These are phyloP conservation scores for Loxodes magnus DNA, from an alignment of 73 alveolate species.

Conservation along the genomic window DNA sequence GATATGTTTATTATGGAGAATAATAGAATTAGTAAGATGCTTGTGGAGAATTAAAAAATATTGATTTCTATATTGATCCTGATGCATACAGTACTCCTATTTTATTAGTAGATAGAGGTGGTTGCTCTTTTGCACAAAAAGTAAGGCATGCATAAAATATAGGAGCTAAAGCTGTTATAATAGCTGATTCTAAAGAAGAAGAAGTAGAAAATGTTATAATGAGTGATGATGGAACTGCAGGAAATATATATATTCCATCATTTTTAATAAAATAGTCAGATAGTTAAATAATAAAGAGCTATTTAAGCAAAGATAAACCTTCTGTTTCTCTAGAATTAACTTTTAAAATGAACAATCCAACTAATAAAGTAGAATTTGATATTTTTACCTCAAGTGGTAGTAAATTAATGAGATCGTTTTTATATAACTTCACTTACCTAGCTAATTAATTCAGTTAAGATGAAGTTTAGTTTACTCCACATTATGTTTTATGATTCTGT, in stretches of 20 bases:
- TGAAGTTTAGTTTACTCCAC: conserved; percentile 31
- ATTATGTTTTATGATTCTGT: conserved; percentile 46
- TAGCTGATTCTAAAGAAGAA: conserved; percentile 46
- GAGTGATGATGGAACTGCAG: conserved; percentile 95
- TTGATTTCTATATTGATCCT: conserved; percentile 9
- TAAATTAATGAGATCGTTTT: conserved; percentile 4
- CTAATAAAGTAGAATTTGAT: conserved; percentile 51
- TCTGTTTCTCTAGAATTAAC: conserved; percentile 4
- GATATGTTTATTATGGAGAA: neutral
- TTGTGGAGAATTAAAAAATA: neutral
- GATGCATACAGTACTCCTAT: conserved; percentile 36
- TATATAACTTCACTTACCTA: conserved; percentile 18
- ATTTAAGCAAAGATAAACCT: conserved; percentile 14
- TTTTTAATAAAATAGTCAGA: conserved; percentile 52
- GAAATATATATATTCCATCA: conserved; percentile 64
- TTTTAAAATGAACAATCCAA: conserved; percentile 26
- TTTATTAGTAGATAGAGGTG: conserved; percentile 69
- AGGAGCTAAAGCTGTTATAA: conserved; percentile 61
- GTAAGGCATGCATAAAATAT: conserved; percentile 68
- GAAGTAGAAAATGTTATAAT: conserved; percentile 38
- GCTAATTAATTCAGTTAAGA: conserved; percentile 15
- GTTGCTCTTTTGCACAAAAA: conserved; percentile 63
- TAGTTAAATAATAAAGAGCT: conserved; percentile 47
- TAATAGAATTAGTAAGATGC: neutral
- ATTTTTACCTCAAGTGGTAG: conserved; percentile 23